A percentile compares a stretch with the other conserved stretches of the same genome.
Conservation (phyloP, 495 filamentous ascomycete species). For the Penicillium desertorum region DNA sequence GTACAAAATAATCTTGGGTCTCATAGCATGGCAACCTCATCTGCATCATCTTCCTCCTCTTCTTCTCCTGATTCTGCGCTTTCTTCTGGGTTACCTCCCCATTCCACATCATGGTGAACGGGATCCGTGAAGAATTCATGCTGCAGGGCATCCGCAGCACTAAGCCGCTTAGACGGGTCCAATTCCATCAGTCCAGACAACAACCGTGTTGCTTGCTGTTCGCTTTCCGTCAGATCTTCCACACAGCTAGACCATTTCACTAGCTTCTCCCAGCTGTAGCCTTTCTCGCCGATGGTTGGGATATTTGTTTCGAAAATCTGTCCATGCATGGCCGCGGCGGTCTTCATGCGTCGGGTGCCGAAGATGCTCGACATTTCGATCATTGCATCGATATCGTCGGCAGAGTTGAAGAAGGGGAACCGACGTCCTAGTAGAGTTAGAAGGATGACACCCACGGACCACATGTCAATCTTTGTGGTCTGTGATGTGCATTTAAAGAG, state of each 20-base stretch:
- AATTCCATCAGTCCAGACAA: slow-evolving; percentile 64
- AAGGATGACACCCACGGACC: slow-evolving; percentile 93
- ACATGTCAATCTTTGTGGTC: slow-evolving; percentile 94
- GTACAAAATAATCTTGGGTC: slow-evolving; percentile 24
- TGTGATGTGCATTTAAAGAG: slow-evolving; percentile 96
- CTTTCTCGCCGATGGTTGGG: slow-evolving; percentile 79
- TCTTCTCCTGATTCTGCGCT: slow-evolving; percentile 43
- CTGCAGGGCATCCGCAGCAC: slow-evolving; percentile 56
- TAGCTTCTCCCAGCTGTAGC: slow-evolving; percentile 87
- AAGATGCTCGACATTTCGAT: slow-evolving; percentile 97
- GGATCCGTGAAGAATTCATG: slow-evolving; percentile 65
- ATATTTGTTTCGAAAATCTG: slow-evolving; percentile 87
- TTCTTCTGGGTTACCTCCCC: slow-evolving; percentile 46
- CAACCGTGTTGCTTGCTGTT: slow-evolving; percentile 54
- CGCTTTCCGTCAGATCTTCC: slow-evolving; percentile 48
- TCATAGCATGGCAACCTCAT: slow-evolving; percentile 49
- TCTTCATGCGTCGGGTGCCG: slow-evolving; percentile 77
- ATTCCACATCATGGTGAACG: slow-evolving; percentile 47
- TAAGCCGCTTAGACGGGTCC: slow-evolving; percentile 56
- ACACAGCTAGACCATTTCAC: slow-evolving; percentile 80
- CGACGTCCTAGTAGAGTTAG: slow-evolving; percentile 84
- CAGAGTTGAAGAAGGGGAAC: slow-evolving; percentile 97
- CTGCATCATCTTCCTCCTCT: slow-evolving; percentile 42
- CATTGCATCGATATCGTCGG: slow-evolving; percentile 94
- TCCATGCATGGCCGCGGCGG: slow-evolving; percentile 79